Percentiles rank a stretch among this genome's conserved stretches.
Conservation (phyloP, 192 early-diverging fungal species). For the Podila minutissima region DNA sequence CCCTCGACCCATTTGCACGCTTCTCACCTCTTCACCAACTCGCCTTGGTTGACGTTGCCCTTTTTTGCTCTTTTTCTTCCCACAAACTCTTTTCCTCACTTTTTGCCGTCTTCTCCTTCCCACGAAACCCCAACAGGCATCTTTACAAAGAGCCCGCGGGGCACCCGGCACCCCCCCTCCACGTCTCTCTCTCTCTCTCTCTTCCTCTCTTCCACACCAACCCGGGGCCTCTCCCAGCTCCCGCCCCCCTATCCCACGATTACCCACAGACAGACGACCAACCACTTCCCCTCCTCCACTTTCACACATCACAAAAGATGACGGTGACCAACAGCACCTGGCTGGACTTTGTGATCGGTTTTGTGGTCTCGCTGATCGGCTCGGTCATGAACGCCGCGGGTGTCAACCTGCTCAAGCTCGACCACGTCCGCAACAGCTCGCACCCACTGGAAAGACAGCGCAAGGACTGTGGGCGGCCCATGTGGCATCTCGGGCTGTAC, state of each 20-base stretch:
- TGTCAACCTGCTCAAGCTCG: slow-evolving; percentile 64
- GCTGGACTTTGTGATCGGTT: slow-evolving; percentile 55
- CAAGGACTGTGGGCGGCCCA: slow-evolving; percentile 64
- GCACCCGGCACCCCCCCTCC: no score
- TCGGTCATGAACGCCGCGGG: slow-evolving; percentile 65
- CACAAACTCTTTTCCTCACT: neutral
- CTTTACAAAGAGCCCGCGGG: no score
- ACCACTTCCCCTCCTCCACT: neutral
- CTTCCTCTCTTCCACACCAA: no score
- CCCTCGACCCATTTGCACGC: no score
- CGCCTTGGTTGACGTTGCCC: neutral
- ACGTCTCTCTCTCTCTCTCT: no score
- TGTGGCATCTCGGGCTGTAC: slow-evolving; percentile 69
- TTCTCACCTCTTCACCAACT: no score
- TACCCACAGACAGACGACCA: neutral
- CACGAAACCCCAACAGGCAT: no score
- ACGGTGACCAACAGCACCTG: slow-evolving; percentile 33
- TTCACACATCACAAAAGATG: slow-evolving; percentile 9
- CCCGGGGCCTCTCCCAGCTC: no score
- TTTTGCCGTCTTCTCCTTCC: no score
- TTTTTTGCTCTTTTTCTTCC: neutral
- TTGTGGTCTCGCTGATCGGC: slow-evolving; percentile 53
- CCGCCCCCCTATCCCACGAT: no score
- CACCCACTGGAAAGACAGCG: slow-evolving; percentile 50
- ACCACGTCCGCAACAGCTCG: slow-evolving; percentile 61